Evolutionary conservation across 2,329 filamentous ascomycete genomes (phyloP), one percentile per base, ranked within the genome.

Genomic region (Sarocladium kiliense): DNA sequence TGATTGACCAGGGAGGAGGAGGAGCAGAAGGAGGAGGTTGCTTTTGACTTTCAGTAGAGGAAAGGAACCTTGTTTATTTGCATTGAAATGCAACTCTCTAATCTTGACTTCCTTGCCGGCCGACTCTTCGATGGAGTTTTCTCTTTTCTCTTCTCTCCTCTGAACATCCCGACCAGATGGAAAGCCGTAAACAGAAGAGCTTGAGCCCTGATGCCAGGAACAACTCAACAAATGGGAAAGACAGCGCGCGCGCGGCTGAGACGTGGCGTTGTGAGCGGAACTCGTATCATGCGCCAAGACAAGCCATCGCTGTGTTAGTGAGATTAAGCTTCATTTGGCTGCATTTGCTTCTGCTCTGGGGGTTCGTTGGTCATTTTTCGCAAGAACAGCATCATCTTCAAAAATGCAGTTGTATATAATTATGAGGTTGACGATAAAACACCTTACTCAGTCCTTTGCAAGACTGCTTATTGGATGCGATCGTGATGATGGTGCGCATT

Each of bases 201-300:
- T n/a, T n/a, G n/a, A n/a, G n/a, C n/a, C n/a, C n/a, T n/a, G n/a
- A n/a, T 7, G 12, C 30, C 12, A 32, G 12, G 30, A 32, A 32
- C 30, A 12, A 6, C 30, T 12, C 30, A 32, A 32, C 30, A 12
- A 32, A 32, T 6, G n/a, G n/a, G 9, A 27, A 49, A 27, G 14
- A 4, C 3, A 25, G 41, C 7, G 21, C 44, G 30, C 47, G 47
- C 27, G 14, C 27, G 47, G 47, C 30, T 51, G 47, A 51, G 44
- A 49, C 44, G 25, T 49, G 44, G 44, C 44, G 23, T 27, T 25
- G n/a, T 11, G 44, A 4, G n/a, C n/a, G 27, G 47, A 36, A 51
- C 47, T 51, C n/a, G 11, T 18, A 21, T 6, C n/a, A 36, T 19
- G 26, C 30, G 47, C 47, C 47, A 55, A 53, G 55, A 21, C 49